These are phyloP conservation scores for Cylindrodendrum hubeiense DNA, from an alignment of 2,329 filamentous ascomycete species.

Conservation along the genomic window DNA sequence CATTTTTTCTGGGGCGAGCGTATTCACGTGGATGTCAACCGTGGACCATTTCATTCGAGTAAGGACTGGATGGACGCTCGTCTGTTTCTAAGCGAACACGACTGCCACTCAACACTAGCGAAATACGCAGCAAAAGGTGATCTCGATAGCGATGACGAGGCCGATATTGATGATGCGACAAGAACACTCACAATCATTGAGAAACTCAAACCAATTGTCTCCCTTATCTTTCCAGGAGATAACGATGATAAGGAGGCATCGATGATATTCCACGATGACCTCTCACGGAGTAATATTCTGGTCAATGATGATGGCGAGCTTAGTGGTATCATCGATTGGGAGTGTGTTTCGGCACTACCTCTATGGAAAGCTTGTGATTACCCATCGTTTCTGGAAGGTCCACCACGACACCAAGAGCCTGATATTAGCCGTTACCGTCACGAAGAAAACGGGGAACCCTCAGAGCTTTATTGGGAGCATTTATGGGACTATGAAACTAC, in stretches of 20 bases:
- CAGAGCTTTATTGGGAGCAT: constrained; percentile 52
- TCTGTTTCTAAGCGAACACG: constrained; percentile 28
- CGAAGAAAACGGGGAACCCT: background rate
- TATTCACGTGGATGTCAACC: constrained; percentile 46
- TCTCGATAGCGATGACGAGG: constrained; percentile 34
- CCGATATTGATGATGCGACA: constrained; percentile 49
- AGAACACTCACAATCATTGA: constrained; percentile 36
- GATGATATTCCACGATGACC: constrained; percentile 51
- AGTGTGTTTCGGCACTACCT: constrained; percentile 55
- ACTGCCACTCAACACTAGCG: constrained; percentile 9
- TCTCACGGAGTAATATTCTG: constrained; percentile 54
- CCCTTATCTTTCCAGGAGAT: constrained; percentile 45
- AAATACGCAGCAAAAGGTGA: background rate
- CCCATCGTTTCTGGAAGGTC: constrained; percentile 50
- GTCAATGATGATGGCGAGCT: constrained; percentile 50
- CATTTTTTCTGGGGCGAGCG: constrained; percentile 50
- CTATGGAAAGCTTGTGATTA: constrained; percentile 51
- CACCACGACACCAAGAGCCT: constrained; percentile 15
- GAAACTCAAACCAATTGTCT: constrained; percentile 46
- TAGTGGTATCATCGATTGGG: constrained; percentile 57
- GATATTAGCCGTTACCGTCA: constrained; percentile 40
- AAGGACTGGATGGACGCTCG: constrained; percentile 51
- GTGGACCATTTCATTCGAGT: constrained; percentile 52
- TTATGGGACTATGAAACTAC: constrained; percentile 55
- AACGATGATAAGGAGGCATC: constrained; percentile 42